Conservation (phyloP, 306 rosid species). For the Prosopis cineraria region DNA sequence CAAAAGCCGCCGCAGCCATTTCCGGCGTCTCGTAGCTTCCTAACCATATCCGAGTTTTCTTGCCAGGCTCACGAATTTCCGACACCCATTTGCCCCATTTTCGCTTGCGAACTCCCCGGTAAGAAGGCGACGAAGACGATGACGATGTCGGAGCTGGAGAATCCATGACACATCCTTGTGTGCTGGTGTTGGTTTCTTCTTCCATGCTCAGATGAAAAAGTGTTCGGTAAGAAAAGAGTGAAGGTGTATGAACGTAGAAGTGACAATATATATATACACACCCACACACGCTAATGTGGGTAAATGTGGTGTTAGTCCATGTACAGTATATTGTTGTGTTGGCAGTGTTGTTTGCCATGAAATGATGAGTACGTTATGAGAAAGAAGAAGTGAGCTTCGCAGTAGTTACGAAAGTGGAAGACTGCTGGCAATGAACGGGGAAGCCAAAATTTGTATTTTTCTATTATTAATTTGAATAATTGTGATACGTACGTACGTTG, state of each 20-base stretch:
- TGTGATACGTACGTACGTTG: background rate
- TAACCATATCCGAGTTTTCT: conserved; percentile 82
- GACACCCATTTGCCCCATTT: conserved; percentile 99
- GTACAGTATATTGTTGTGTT: background rate
- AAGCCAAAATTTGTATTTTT: background rate
- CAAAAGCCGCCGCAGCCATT: conserved; percentile 94
- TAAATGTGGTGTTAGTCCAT: too few species aligned
- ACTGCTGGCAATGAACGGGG: conserved; percentile 62
- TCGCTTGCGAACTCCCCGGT: conserved; percentile 76
- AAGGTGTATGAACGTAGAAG: background rate
- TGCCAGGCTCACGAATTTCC: conserved; percentile 86
- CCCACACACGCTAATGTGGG: background rate
- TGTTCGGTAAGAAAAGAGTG: background rate
- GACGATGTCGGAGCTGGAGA: background rate
- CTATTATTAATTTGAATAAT: background rate
- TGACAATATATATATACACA: background rate
- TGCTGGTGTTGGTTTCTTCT: conserved; percentile 21
- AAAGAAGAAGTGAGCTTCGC: conserved; percentile 40
- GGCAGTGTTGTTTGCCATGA: background rate
- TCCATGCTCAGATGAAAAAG: conserved; percentile 37
- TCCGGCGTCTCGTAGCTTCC: conserved; percentile 76
- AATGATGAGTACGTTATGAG: background rate
- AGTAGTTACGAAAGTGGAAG: conserved; percentile 61
- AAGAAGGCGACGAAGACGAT: conserved; percentile 29
- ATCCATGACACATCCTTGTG: conserved; percentile 25